Conservation (phyloP, 2,329 filamentous ascomycete genomes). For the Phialophora macrospora region DNA sequence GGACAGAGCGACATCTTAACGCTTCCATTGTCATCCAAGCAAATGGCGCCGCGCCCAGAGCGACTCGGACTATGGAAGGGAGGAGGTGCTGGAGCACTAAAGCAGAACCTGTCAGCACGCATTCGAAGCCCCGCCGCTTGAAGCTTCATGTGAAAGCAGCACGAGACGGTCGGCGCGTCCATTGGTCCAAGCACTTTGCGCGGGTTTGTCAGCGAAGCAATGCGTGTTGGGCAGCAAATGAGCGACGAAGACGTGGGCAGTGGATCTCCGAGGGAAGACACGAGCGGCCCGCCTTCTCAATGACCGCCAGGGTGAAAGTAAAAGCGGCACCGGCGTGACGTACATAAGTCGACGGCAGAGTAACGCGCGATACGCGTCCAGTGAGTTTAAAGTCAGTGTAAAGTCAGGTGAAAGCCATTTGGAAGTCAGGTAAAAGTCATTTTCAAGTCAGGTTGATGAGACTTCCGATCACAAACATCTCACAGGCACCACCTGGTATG, state of each 20-base stretch:
- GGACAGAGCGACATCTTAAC: not conserved
- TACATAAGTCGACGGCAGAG: not conserved
- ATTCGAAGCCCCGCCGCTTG: not conserved
- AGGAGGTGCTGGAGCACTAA: not conserved
- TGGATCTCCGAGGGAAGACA: constrained; percentile 3
- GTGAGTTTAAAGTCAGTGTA: not conserved
- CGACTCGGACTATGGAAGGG: not conserved
- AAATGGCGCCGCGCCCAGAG: not conserved
- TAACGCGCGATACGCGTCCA: not conserved
- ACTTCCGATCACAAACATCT: not conserved
- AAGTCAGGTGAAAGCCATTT: too few relatives aligned
- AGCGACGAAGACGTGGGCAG: not conserved
- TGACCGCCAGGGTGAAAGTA: not conserved
- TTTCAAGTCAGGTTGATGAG: too few relatives aligned
- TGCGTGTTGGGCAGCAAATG: not conserved
- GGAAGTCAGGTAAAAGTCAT: too few relatives aligned
- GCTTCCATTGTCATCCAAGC: not conserved
- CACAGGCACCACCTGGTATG: not conserved
- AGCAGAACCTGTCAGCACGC: constrained; percentile 3
- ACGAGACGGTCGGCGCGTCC: not conserved
- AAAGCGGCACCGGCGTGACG: not conserved
- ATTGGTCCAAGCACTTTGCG: not conserved
- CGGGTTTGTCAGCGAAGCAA: not conserved
- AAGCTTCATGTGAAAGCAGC: not conserved
- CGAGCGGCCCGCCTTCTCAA: constrained; percentile 2